Percentiles rank a stretch among this genome's conserved stretches.
phyloP scores from a whole-genome alignment of 1,284 basidiomycete species.

The Puccinia sorghi region DNA sequence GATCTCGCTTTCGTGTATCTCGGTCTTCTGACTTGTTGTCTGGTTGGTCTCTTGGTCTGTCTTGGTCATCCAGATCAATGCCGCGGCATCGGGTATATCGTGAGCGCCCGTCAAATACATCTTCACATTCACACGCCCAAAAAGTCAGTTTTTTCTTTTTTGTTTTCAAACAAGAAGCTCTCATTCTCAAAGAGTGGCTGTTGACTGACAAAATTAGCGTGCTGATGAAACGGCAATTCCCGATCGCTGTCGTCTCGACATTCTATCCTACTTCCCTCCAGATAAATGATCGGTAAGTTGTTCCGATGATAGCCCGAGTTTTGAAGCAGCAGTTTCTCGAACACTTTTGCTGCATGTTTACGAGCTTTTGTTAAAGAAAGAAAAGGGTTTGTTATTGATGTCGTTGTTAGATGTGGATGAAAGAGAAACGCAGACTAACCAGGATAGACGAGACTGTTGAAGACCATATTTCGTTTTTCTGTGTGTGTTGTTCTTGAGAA shows the following conservation, averaged over 20 bases:
- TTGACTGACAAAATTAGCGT: constrained; percentile 32
- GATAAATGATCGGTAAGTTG: constrained; percentile 15
- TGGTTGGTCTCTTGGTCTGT: too few species aligned
- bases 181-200: background rate
- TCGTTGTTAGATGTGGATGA: background rate
- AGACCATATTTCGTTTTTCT: background rate
- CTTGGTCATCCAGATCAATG: background rate
- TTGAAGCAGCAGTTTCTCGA: constrained; percentile 22
- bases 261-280: constrained; percentile 1
- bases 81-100: constrained; percentile 20
- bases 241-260: constrained; percentile 42
- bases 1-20: constrained; percentile 14
- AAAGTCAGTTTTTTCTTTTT: background rate
- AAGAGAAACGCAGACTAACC: background rate
- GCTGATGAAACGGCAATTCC: constrained; percentile 38
- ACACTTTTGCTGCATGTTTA: constrained; percentile 35
- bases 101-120: constrained; percentile 42
- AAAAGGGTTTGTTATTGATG: background rate
- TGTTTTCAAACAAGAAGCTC: background rate
- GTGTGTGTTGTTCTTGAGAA: background rate
- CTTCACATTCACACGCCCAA: background rate
- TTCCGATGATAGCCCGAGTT: background rate
- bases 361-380: background rate
- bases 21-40: background rate
- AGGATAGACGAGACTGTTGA: constrained; percentile 4